These are phyloP conservation scores for Discostella pseudostelligera DNA, from an alignment of 108 stramenopile genomes.

Conservation along the genomic window DNA sequence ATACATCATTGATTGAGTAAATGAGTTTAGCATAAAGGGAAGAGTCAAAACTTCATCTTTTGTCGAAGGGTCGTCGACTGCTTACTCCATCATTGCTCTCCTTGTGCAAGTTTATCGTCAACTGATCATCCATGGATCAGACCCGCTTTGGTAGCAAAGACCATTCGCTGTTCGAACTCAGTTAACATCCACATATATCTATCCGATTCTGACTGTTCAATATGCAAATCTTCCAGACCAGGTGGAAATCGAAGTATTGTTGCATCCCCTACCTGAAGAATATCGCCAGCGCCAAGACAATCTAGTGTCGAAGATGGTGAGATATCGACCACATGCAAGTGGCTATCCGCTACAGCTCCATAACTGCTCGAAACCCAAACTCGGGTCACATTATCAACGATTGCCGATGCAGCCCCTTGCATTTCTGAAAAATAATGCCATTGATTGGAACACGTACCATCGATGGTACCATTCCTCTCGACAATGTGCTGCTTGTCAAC, in stretches of 20 bases:
- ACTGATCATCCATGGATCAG: too few relatives aligned
- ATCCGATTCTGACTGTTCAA: conserved; percentile 7
- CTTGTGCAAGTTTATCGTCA: too few relatives aligned
- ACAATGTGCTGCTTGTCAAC: conserved; percentile 2
- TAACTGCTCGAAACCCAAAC: conserved; percentile 26
- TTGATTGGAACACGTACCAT: not conserved
- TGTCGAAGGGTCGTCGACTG: too few relatives aligned
- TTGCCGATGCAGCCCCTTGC: conserved; percentile 31
- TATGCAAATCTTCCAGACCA: conserved; percentile 34
- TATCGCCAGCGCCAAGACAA: conserved; percentile 1
- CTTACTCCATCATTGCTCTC: too few relatives aligned
- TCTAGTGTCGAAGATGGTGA: not conserved
- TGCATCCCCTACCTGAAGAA: not conserved
- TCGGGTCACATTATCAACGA: not conserved
- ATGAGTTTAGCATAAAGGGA: not conserved
- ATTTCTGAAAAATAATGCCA: conserved; percentile 37
- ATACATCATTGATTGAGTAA: too few relatives aligned
- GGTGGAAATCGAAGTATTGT: conserved; percentile 23
- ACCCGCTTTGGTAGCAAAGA: conserved; percentile 11
- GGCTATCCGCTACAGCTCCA: conserved; percentile 21
- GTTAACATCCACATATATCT: conserved; percentile 35
- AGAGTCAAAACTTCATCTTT: not conserved
- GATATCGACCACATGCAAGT: conserved; percentile 19
- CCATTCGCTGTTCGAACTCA: conserved; percentile 24
- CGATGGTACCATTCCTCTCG: not conserved